Conservation (phyloP, 805 yeast species). For the Candida awuae region DNA sequence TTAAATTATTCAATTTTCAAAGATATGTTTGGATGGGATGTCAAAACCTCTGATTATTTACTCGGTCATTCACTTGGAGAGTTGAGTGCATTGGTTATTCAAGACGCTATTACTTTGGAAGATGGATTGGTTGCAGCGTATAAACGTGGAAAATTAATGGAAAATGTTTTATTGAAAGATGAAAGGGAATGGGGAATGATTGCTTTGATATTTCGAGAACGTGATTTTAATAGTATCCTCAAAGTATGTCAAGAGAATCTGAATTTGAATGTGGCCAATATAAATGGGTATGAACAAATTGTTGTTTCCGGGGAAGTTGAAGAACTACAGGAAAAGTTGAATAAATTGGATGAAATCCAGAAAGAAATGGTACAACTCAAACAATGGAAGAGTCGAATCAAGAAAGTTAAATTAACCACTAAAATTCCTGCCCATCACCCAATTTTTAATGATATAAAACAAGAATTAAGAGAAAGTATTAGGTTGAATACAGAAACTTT, state of each 20-base stretch:
- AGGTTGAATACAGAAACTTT: constrained; percentile 10
- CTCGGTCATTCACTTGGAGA: constrained; percentile 34
- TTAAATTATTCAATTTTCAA: constrained; percentile 17
- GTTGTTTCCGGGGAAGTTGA: constrained; percentile 26
- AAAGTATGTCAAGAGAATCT: constrained; percentile 12
- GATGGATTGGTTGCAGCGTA: constrained; percentile 22
- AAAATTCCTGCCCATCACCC: constrained; percentile 30
- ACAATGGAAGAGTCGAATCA: constrained; percentile 21
- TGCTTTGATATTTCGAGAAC: constrained; percentile 25
- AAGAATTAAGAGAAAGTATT: constrained; percentile 17
- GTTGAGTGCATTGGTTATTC: constrained; percentile 24
- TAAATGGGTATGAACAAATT: constrained; percentile 29
- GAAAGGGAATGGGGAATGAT: constrained; percentile 28
- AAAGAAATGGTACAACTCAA: constrained; percentile 12
- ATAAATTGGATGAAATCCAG: constrained; percentile 11
- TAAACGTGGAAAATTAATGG: constrained; percentile 29
- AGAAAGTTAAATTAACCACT: constrained; percentile 25
- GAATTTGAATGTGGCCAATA: constrained; percentile 23
- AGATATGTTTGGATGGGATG: constrained; percentile 14
- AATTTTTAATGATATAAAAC: constrained; percentile 23
- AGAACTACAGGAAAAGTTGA: constrained; percentile 14
- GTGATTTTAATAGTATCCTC: constrained; percentile 16
- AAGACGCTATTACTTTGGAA: constrained; percentile 20
- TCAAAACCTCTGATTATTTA: constrained; percentile 18
- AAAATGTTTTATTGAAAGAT: constrained; percentile 13